These are phyloP conservation scores for Exophiala aquamarina DNA, from an alignment of 2,329 filamentous ascomycete genomes.

Conservation along the genomic window DNA sequence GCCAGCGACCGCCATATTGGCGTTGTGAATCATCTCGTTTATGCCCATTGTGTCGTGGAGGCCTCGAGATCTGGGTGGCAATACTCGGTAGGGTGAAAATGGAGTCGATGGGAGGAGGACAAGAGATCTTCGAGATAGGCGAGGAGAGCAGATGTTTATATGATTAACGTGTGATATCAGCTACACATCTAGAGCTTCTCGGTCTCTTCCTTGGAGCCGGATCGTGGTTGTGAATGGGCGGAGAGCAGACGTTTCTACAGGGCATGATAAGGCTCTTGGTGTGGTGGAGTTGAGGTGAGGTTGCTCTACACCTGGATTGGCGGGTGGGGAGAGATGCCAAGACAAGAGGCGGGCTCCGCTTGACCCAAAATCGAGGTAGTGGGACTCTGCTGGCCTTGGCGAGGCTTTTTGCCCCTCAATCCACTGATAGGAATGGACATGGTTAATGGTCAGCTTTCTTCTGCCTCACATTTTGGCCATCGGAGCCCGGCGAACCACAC, in stretches of 20 bases:
- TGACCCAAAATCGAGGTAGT: constrained; percentile 4
- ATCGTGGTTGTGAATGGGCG: not conserved
- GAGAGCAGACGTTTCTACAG: not conserved
- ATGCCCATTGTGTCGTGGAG: constrained; percentile 1
- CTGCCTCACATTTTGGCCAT: not conserved
- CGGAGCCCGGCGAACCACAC: constrained; percentile 2
- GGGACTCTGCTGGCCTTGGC: constrained; percentile 1
- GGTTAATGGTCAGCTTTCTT: constrained; percentile 8
- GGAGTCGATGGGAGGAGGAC: not conserved
- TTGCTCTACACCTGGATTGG: constrained; percentile 4
- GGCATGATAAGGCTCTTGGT: not conserved
- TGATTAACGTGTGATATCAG: not conserved
- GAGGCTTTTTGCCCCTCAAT: constrained; percentile 5
- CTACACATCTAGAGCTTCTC: no score
- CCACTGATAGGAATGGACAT: constrained; percentile 7
- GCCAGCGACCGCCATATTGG: constrained; percentile 61
- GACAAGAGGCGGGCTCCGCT: constrained; percentile 12
- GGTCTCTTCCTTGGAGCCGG: no score
- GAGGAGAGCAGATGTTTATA: not conserved
- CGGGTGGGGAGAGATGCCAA: constrained; percentile 1
- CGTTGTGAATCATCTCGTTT: constrained; percentile 40
- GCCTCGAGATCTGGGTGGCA: not conserved
- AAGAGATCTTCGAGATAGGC: not conserved
- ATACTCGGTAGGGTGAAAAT: not conserved
- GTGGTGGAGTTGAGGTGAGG: constrained; percentile 1